phyloP scores from a whole-genome alignment of 306 rosid species.

The Comarum palustre region DNA sequence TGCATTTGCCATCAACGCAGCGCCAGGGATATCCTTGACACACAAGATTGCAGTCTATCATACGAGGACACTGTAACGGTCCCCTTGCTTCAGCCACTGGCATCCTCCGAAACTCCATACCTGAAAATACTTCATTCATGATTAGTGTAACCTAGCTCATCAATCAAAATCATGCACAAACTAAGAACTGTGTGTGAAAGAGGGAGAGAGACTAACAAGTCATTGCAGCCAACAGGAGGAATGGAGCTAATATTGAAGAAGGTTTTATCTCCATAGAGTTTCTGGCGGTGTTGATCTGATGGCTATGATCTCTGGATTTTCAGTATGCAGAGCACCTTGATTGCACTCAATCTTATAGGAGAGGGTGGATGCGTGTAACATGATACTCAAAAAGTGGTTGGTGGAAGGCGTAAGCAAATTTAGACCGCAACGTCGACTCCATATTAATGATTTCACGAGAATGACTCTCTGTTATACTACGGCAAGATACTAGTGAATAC shows the following conservation, averaged over 20 bases:
- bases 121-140: not conserved
- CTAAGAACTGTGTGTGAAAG: not conserved
- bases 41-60: slow-evolving; percentile 24
- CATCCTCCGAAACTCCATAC: slow-evolving; percentile 6
- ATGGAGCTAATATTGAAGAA: slow-evolving; percentile 2
- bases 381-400: not conserved
- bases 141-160: not conserved
- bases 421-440: not conserved
- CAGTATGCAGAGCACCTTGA: not conserved
- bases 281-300: not conserved
- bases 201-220: slow-evolving; percentile 14
- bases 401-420: not conserved
- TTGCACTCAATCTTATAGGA: slow-evolving; percentile 4
- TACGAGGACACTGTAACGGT: slow-evolving; percentile 10
- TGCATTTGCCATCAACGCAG: slow-evolving; percentile 19
- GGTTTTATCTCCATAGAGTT: slow-evolving; percentile 9
- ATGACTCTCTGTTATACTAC: slow-evolving; percentile 9
- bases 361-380: not conserved
- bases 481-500: slow-evolving; percentile 5
- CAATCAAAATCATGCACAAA: not conserved
- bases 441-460: slow-evolving; percentile 13
- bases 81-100: slow-evolving; percentile 22
- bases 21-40: slow-evolving; percentile 28
- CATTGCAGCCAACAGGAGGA: not conserved
- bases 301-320: not conserved